Evolutionary conservation across 176 grass and related monocot genomes (phyloP).

Genomic region (Typha latifolia): DNA sequence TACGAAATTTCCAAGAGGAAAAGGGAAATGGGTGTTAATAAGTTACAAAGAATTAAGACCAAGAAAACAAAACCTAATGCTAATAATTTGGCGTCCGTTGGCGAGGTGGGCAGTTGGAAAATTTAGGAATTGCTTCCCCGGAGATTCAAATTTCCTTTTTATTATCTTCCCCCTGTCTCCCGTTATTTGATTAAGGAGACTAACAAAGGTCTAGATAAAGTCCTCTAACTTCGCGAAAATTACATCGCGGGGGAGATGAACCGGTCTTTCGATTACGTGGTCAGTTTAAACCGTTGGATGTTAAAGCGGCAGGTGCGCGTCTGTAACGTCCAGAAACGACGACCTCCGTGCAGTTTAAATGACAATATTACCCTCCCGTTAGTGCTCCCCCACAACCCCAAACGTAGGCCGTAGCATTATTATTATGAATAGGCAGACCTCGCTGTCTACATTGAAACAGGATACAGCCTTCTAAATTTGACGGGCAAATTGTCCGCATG

Average conservation of each 20-base stretch:
- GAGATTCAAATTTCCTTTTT: slow-evolving; percentile 27
- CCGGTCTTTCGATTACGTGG: neutral
- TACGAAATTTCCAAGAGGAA: slow-evolving; percentile 17
- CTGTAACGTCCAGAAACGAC: neutral
- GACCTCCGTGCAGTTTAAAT: neutral
- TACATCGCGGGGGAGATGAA: neutral
- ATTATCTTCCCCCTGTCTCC: neutral
- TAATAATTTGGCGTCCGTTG: neutral
- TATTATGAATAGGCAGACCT: neutral
- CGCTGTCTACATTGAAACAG: too few relatives aligned
- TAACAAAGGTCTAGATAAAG: neutral
- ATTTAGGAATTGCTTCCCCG: slow-evolving; percentile 4
- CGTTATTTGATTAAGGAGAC: neutral
- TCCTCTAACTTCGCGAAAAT: slow-evolving; percentile 3
- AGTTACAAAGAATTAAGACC: slow-evolving; percentile 6
- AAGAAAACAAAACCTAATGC: slow-evolving; percentile 10
- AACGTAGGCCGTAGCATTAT: neutral
- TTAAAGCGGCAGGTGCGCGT: slow-evolving; percentile 20
- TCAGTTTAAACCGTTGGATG: slow-evolving; percentile 47
- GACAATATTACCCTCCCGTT: neutral
- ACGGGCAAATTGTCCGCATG: too few relatives aligned
- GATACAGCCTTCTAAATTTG: too few relatives aligned
- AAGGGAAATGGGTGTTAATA: slow-evolving; percentile 1
- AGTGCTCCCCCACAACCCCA: neutral
- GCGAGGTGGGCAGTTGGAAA: neutral